phyloP scores from a whole-genome alignment of 2,329 filamentous ascomycete species.

The Pseudopithomyces chartarum region DNA sequence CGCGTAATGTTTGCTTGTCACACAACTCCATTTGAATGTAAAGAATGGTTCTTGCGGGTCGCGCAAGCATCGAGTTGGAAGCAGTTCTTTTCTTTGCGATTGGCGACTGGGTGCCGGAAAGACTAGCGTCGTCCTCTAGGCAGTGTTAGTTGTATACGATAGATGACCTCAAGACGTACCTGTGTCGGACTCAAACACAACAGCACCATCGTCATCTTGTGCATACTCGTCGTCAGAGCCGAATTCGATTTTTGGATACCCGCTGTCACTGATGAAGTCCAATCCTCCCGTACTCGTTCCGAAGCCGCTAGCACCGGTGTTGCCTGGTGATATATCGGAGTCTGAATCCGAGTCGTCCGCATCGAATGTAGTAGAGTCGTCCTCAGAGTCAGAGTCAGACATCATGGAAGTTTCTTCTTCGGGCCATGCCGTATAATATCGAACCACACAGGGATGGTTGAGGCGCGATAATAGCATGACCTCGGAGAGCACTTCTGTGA shows the following conservation, averaged over 20 bases:
- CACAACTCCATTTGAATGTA: constrained; percentile 99
- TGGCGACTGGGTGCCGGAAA: constrained; percentile 41
- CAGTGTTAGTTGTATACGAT: constrained; percentile 11
- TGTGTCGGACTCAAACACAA: constrained; percentile 47
- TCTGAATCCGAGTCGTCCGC: constrained; percentile 30
- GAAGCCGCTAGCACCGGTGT: constrained; percentile 55
- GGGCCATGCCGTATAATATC: constrained; percentile 95
- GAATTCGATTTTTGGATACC: constrained; percentile 78
- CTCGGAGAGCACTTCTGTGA: constrained; percentile 83
- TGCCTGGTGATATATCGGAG: constrained; percentile 31
- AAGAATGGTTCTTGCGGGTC: constrained; percentile 71
- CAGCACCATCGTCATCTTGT: constrained; percentile 36
- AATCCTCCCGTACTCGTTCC: constrained; percentile 74
- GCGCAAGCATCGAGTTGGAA: constrained; percentile 53
- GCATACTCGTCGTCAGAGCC: constrained; percentile 62
- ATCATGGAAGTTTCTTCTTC: constrained; percentile 66
- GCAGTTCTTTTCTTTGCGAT: constrained; percentile 44
- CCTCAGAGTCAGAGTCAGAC: constrained; percentile 43
- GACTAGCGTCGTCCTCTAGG: constrained; percentile 54
- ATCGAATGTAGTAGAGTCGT: constrained; percentile 34
- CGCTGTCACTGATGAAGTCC: constrained; percentile 91
- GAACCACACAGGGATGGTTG: constrained; percentile 85
- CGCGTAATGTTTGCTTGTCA: constrained; percentile 87
- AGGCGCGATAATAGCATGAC: constrained; percentile 89
- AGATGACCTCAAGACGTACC: constrained; percentile 21